phyloP scores from a whole-genome alignment of 1,139 yeast genomes.

The Meyerozyma carpophila region DNA sequence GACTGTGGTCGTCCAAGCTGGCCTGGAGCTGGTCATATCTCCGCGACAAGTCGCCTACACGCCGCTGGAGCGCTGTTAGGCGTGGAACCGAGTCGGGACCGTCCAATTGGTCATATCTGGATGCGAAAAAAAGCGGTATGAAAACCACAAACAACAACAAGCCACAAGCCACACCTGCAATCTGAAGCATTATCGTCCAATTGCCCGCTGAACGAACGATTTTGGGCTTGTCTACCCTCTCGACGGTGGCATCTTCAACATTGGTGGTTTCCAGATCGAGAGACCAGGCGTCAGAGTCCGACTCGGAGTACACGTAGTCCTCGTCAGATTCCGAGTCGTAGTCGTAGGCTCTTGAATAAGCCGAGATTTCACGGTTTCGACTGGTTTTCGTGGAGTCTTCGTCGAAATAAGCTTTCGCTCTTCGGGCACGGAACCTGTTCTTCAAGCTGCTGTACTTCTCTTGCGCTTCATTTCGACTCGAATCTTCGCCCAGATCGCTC shows the following conservation, averaged over 20 bases:
- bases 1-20: conserved; percentile 12
- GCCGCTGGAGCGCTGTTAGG: neutral
- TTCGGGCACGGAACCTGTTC: neutral
- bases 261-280: neutral
- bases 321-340: neutral
- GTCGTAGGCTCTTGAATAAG: neutral
- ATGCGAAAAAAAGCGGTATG: neutral
- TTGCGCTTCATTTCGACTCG: neutral
- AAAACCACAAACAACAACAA: neutral
- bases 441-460: neutral
- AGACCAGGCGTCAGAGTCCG: neutral
- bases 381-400: too few relatives aligned
- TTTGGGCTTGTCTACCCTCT: neutral
- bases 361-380: neutral
- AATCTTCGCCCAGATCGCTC: neutral
- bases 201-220: neutral
- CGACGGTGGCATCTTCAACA: neutral
- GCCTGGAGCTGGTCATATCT: conserved; percentile 14
- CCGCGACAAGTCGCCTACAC: conserved; percentile 6
- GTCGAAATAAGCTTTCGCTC: too few relatives aligned
- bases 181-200: neutral
- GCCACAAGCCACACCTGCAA: neutral
- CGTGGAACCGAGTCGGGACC: neutral
- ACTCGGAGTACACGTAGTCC: neutral
- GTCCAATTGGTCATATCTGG: neutral